Conservation (phyloP, 129 eudicot species). For the Escallonia rubra region DNA sequence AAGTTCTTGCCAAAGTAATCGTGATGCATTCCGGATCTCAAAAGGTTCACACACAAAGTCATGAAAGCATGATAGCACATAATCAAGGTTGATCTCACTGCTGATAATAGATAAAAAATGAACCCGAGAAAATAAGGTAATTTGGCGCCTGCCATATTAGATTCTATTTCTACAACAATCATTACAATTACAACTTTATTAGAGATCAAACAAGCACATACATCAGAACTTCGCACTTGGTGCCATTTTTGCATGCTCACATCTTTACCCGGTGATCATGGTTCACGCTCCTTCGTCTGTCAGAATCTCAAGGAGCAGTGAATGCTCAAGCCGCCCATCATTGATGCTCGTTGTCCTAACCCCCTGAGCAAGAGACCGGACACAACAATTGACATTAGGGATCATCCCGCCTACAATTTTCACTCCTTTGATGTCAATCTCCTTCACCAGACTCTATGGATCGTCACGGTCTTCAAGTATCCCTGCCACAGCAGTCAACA, state of each 20-base stretch:
- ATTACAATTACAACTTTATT: neutral
- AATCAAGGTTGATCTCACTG: too few relatives aligned
- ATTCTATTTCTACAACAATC: neutral
- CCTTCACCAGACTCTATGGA: constrained; percentile 64
- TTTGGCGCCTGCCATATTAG: neutral
- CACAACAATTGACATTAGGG: constrained; percentile 85
- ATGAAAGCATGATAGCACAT: too few relatives aligned
- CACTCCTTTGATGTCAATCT: constrained; percentile 64
- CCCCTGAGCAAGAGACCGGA: constrained; percentile 69
- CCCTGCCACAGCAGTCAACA: constrained; percentile 87
- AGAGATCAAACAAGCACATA: neutral
- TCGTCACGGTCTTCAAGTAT: constrained; percentile 61
- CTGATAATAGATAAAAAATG: too few relatives aligned
- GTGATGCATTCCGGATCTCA: too few relatives aligned
- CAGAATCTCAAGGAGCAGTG: constrained; percentile 73
- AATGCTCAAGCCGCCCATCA: constrained; percentile 79
- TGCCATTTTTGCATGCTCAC: neutral
- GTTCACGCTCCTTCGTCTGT: constrained; percentile 96
- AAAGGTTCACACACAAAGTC: too few relatives aligned
- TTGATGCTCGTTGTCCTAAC: constrained; percentile 86
- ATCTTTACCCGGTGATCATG: constrained; percentile 71
- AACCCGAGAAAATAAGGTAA: neutral
- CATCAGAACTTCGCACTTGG: neutral
- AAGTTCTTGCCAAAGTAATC: too few relatives aligned
- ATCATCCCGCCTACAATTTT: constrained; percentile 93